Evolutionary conservation across 306 rosid species (phyloP).

Genomic region (Malus sieversii): DNA sequence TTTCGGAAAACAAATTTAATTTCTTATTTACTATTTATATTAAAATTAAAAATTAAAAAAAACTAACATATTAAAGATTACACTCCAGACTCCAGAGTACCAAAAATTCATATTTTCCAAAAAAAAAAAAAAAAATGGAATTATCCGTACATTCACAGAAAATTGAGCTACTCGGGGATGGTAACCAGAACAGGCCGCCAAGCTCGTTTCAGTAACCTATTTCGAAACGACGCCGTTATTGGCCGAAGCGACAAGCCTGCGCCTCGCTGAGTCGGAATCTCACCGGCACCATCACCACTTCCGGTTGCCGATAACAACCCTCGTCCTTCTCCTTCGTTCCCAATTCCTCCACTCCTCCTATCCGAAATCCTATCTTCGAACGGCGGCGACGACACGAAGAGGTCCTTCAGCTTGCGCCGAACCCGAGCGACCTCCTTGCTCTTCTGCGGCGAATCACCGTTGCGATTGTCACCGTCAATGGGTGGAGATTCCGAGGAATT

Average conservation of each 20-base stretch:
- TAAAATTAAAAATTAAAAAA: too few relatives aligned
- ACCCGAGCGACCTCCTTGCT: slow-evolving; percentile 37
- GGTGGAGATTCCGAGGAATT: slow-evolving; percentile 13
- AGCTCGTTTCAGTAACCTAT: slow-evolving; percentile 64
- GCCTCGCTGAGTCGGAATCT: slow-evolving; percentile 24
- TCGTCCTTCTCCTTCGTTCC: slow-evolving; percentile 14
- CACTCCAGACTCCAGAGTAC: not conserved
- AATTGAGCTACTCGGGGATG: slow-evolving; percentile 56
- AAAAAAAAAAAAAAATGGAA: not conserved
- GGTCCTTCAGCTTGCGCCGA: slow-evolving; percentile 62
- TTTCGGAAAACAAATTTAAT: too few relatives aligned
- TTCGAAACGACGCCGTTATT: slow-evolving; percentile 51
- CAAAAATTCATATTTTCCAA: not conserved
- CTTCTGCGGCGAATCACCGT: slow-evolving; percentile 14
- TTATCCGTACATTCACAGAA: slow-evolving; percentile 25
- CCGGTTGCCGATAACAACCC: slow-evolving; percentile 18
- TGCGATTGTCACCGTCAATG: not conserved
- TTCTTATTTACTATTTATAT: too few relatives aligned
- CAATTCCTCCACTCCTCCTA: slow-evolving; percentile 15
- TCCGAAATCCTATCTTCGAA: slow-evolving; percentile 37
- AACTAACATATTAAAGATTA: not conserved
- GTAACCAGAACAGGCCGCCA: slow-evolving; percentile 82
- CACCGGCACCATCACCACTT: not conserved
- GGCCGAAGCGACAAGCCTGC: slow-evolving; percentile 48
- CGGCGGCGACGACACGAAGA: slow-evolving; percentile 67